Base-by-base conservation (phyloP, 768 basidiomycete species). In the Atractiella rhizophila region DNA sequence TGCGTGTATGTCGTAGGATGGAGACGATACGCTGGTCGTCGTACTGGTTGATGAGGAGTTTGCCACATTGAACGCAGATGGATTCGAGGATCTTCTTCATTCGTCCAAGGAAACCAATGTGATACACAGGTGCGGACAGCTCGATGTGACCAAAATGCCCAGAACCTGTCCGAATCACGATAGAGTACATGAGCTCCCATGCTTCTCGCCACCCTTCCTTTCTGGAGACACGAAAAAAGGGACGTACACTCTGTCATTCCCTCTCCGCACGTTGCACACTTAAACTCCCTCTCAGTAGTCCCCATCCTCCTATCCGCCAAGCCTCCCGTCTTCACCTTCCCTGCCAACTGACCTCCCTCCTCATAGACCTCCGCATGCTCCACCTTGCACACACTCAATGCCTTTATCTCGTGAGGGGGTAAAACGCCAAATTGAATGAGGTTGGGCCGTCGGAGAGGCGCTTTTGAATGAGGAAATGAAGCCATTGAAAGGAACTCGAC, bases 231-330 rank as follows among this genome's bases (percentile, higher is more conserved):
- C n/a, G n/a, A n/a, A n/a, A n/a, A n/a, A n/a, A n/a, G n/a, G n/a
- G n/a, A n/a, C n/a, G n/a, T n/a, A n/a, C 91, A 98, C 59, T 96
- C 91, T 15, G 83, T 76, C 86, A 96, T 94, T n/a, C 86, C 88
- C 68, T 98, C 91, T 50, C 85, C 86, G 59, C 91, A 96, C 23
- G 91, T 96, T 65, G 94, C 85, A 59, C 91, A 98, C 65, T 96
- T 96, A 64, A 88, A 86, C 59, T 86, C 85, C 51, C 83, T 68
- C 65, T 86, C 83, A 53, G 86, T 88, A 23, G 83, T 98, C 28
- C 91, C 91, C 77, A 96, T 82, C 45, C 82, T 73, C 37, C 86
- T 82, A 63, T 98, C 91, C 77, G 88, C 88, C 56, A 98, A 64
- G 34, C 91, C 91, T 35, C 83, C 85, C 20, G 72, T 65, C 63